Evolutionary conservation across 139 green algal genomes (phyloP).

Genomic region (Bryopsis sp.): DNA sequence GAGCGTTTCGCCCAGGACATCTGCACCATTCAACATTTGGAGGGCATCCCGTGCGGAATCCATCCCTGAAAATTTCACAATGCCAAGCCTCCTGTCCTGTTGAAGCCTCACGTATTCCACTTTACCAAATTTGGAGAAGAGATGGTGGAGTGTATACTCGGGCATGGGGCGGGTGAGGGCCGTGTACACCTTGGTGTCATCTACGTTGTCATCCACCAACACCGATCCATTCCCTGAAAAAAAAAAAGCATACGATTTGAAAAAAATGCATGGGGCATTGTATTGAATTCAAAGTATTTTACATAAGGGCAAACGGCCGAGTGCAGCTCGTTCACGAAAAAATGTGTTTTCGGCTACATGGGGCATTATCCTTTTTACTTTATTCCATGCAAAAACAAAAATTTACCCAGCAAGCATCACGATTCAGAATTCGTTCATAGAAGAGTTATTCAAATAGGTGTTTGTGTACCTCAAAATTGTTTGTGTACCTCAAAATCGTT

Average conservation of each 20-base stretch:
- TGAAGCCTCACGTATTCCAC: conserved; percentile 12
- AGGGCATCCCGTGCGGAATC: conserved; percentile 33
- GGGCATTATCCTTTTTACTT: too few species aligned
- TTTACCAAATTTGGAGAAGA: conserved; percentile 35
- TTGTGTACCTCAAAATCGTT: too few species aligned
- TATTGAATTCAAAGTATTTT: too few species aligned
- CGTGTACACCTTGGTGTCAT: conserved; percentile 34
- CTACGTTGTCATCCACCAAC: not conserved
- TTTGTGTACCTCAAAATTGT: too few species aligned
- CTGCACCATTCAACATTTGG: conserved; percentile 30
- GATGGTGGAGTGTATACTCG: conserved; percentile 38
- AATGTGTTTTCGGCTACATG: too few species aligned
- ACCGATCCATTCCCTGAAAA: not conserved
- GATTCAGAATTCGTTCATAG: too few species aligned
- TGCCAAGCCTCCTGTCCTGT: conserved; percentile 31
- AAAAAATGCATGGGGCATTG: too few species aligned
- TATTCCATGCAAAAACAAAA: too few species aligned
- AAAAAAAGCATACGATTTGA: not conserved
- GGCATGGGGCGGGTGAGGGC: conserved; percentile 35
- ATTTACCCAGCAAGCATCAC: too few species aligned
- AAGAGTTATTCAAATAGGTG: too few species aligned
- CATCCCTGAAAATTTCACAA: conserved; percentile 32
- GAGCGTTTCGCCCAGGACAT: conserved; percentile 24
- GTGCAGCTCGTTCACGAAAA: too few species aligned
- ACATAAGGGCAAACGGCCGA: too few species aligned